Percentiles rank a stretch among this genome's conserved stretches.
Evolutionary conservation across 164 flowering plant genomes (phyloP).

Genomic region (Tetracentron sinense): DNA sequence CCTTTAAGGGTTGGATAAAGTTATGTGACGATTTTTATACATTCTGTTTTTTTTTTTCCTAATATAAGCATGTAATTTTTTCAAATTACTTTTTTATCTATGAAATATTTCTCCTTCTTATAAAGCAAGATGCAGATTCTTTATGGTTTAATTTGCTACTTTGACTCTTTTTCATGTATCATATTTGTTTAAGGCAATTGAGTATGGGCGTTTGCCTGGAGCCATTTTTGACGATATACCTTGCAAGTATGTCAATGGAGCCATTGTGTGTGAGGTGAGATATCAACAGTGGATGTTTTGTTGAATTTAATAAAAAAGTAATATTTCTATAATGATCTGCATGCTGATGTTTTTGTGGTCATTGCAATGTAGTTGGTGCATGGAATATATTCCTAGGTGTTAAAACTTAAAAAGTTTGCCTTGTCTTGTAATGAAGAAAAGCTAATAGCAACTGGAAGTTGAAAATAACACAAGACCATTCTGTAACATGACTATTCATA

Average conservation of each 20-base stretch:
- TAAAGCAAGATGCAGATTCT: neutral
- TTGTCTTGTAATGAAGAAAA: no score
- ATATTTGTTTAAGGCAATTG: slow-evolving; percentile 28
- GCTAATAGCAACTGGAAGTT: neutral
- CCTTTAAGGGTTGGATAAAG: neutral
- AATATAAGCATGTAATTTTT: neutral
- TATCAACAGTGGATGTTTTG: neutral
- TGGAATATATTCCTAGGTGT: neutral
- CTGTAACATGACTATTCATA: no score
- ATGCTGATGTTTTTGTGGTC: neutral
- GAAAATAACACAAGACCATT: no score
- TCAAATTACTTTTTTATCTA: neutral
- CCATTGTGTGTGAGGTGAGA: slow-evolving; percentile 31
- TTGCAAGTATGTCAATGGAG: slow-evolving; percentile 29
- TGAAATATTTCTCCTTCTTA: neutral
- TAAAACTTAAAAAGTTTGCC: neutral
- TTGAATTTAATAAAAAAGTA: neutral
- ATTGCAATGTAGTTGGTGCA: neutral
- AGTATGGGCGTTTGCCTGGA: slow-evolving; percentile 32
- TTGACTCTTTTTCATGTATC: neutral
- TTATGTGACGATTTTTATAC: no score
- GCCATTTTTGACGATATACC: slow-evolving; percentile 28
- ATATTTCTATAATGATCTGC: neutral
- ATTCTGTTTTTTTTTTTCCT: neutral
- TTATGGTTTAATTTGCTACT: neutral